phyloP scores from a whole-genome alignment of 1,284 basidiomycete species.

The Heliocybe sulcata region DNA sequence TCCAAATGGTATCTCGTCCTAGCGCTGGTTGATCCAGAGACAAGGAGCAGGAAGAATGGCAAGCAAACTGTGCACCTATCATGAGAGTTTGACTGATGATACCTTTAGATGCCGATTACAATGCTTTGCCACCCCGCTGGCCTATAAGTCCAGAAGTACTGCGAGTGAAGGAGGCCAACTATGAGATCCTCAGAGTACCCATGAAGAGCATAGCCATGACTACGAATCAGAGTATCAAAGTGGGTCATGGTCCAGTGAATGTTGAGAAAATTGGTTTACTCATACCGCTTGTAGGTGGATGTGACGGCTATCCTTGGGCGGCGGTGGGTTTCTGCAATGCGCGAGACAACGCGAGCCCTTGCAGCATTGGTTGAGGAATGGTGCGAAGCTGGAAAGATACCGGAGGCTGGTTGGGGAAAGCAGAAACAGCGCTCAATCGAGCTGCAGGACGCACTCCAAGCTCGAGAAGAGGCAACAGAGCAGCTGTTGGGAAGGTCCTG shows the following conservation, averaged over 20 bases:
- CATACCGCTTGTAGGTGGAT: conserved; percentile 49
- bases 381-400: conserved; percentile 37
- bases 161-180: conserved; percentile 46
- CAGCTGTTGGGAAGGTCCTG: conserved; percentile 36
- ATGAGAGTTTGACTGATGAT: conserved; percentile 4
- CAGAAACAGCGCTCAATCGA: conserved; percentile 81
- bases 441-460: conserved; percentile 80
- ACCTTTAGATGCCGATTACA: conserved; percentile 51
- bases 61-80: conserved; percentile 11
- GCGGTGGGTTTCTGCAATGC: conserved; percentile 60
- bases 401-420: conserved; percentile 80
- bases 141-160: conserved; percentile 49
- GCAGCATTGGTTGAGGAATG: conserved; percentile 48
- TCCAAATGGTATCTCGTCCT: conserved; percentile 66
- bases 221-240: conserved; percentile 69
- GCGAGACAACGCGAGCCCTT: conserved; percentile 41
- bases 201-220: conserved; percentile 76
- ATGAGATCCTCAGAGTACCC: conserved; percentile 66
- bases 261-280: not conserved
- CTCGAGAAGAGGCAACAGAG: conserved; percentile 45
- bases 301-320: conserved; percentile 58
- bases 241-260: conserved; percentile 23
- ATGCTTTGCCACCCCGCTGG: conserved; percentile 69
- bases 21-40: conserved; percentile 64
- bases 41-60: conserved; percentile 54